phyloP scores from a whole-genome alignment of 176 grass and related monocot genomes.

The Tillandsia fasciculata region DNA sequence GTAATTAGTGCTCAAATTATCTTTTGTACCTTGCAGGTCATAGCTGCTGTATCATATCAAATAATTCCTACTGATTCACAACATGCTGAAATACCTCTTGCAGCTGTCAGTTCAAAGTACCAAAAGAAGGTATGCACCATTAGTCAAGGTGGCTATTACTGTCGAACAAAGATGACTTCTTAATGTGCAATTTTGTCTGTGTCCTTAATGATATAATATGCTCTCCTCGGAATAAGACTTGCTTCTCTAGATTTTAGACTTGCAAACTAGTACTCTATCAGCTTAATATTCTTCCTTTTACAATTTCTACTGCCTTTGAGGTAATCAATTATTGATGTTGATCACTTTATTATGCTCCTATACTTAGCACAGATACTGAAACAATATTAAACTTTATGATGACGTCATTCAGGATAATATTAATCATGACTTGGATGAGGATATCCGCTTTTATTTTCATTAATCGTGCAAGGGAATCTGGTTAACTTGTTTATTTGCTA shows the following conservation, averaged over 20 bases:
- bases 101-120: slow-evolving; percentile 48
- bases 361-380: background rate
- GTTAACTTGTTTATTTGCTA: background rate
- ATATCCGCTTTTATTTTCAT: background rate
- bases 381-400: background rate
- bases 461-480: background rate
- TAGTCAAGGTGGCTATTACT: background rate
- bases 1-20: slow-evolving; percentile 3
- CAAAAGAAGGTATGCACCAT: slow-evolving; percentile 42
- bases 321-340: background rate
- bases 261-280: background rate
- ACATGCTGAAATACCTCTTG: slow-evolving; percentile 88
- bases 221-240: background rate
- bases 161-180: background rate
- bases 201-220: background rate
- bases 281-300: background rate
- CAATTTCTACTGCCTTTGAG: background rate
- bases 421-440: background rate
- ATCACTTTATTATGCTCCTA: background rate
- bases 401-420: background rate
- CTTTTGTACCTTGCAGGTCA: slow-evolving; percentile 41
- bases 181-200: background rate
- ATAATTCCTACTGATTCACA: slow-evolving; percentile 68
- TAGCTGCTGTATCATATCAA: slow-evolving; percentile 74
- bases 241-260: background rate